phyloP scores from a whole-genome alignment of 176 grass and related monocot species.

The Zizania latifolia region DNA sequence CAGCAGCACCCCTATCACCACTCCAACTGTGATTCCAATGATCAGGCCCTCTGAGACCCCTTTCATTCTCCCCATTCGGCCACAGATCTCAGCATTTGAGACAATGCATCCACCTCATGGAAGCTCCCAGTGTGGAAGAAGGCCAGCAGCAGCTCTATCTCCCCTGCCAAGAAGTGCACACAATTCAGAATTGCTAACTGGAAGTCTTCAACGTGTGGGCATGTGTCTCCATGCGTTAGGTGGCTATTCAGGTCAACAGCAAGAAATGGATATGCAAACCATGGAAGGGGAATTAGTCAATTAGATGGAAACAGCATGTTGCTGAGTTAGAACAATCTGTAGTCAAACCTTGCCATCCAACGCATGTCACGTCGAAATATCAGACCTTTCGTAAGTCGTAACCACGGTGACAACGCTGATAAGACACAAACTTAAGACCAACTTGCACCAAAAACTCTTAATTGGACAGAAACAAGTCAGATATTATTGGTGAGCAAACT shows the following conservation, averaged over 20 bases:
- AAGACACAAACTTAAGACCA: neutral
- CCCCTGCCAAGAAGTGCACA: slow-evolving; percentile 36
- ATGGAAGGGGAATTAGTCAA: neutral
- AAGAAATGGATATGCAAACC: slow-evolving; percentile 10
- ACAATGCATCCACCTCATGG: slow-evolving; percentile 32
- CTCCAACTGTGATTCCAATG: slow-evolving; percentile 61
- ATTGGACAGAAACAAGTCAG: slow-evolving; percentile 12
- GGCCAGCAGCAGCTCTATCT: slow-evolving; percentile 4
- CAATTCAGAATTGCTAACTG: slow-evolving; percentile 22
- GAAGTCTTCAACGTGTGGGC: neutral
- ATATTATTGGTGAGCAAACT: slow-evolving; percentile 24
- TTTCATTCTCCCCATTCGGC: slow-evolving; percentile 25
- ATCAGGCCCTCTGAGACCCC: slow-evolving; percentile 69
- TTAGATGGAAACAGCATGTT: neutral
- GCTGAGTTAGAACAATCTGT: neutral
- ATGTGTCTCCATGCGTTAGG: slow-evolving; percentile 6
- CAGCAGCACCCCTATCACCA: slow-evolving; percentile 71
- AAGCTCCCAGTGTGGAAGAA: slow-evolving; percentile 14
- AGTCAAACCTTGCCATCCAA: slow-evolving; percentile 30
- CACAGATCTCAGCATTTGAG: slow-evolving; percentile 9
- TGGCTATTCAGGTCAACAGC: slow-evolving; percentile 26
- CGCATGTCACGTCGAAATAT: slow-evolving; percentile 19
- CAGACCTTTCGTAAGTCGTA: slow-evolving; percentile 10
- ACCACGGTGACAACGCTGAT: neutral
- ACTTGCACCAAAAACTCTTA: neutral